phyloP scores from a whole-genome alignment of 192 early-diverging fungal genomes.

The Backusella mclennaniae region DNA sequence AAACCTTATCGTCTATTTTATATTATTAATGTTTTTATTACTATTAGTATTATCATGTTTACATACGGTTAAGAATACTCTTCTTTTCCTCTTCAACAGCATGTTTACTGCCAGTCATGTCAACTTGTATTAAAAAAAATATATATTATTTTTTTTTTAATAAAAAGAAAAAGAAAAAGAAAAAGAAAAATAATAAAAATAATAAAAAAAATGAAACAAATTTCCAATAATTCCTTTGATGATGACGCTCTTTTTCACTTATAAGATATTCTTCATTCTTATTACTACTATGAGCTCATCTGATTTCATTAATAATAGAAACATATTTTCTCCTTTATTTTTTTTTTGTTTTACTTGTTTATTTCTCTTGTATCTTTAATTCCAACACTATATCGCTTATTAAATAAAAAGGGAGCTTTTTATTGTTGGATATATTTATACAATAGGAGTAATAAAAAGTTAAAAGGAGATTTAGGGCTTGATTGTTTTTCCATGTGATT shows the following conservation, averaged over 20 bases:
- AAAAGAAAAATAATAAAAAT: background rate
- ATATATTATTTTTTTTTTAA: background rate
- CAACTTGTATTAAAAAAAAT: background rate
- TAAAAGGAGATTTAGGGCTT: background rate
- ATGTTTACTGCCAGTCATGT: background rate
- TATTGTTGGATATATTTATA: background rate
- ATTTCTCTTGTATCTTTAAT: background rate
- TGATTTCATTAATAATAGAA: background rate
- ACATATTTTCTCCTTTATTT: background rate
- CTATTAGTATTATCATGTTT: background rate
- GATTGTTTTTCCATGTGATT: background rate
- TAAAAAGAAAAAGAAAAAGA: background rate
- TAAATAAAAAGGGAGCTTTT: background rate
- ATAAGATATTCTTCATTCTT: background rate
- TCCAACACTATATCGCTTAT: background rate
- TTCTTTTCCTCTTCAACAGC: slow-evolving; percentile 1
- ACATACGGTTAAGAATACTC: background rate
- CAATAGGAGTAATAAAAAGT: background rate
- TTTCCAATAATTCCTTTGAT: background rate
- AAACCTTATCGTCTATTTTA: background rate
- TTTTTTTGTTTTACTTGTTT: background rate
- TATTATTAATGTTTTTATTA: background rate
- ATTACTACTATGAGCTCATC: background rate
- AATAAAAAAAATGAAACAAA: background rate
- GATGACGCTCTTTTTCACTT: background rate